phyloP scores from a whole-genome alignment of 2,329 filamentous ascomycete species.

The Alternaria alternata region DNA sequence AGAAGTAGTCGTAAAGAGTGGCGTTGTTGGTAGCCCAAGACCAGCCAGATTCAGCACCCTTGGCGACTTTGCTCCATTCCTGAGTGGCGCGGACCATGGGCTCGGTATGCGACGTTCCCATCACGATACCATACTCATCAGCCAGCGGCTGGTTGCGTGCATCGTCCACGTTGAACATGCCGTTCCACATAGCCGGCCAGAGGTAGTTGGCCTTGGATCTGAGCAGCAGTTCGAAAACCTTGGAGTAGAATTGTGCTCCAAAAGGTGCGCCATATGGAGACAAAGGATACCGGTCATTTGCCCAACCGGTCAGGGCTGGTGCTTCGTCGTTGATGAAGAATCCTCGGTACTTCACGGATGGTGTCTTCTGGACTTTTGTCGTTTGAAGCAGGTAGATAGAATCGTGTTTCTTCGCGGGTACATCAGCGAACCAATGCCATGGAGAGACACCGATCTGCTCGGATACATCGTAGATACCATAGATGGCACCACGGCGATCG shows the following conservation, averaged over 20 bases:
- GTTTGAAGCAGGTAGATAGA: conserved; percentile 64
- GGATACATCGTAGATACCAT: conserved; percentile 73
- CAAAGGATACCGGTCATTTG: conserved; percentile 62
- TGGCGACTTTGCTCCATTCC: conserved; percentile 57
- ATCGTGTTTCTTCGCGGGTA: conserved; percentile 60
- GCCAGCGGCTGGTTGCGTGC: conserved; percentile 72
- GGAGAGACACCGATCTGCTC: conserved; percentile 78
- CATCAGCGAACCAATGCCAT: conserved; percentile 75
- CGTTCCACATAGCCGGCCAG: conserved; percentile 76
- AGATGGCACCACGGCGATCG: conserved; percentile 73
- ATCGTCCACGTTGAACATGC: conserved; percentile 77
- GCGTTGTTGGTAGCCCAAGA: conserved; percentile 74
- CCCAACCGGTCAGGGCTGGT: conserved; percentile 72
- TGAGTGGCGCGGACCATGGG: conserved; percentile 70
- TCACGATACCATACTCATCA: conserved; percentile 76
- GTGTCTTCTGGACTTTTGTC: conserved; percentile 65
- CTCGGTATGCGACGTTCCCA: conserved; percentile 77
- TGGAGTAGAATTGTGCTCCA: conserved; percentile 71
- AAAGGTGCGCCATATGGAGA: conserved; percentile 54
- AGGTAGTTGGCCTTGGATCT: conserved; percentile 76
- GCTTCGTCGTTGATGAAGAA: conserved; percentile 77
- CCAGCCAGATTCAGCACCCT: conserved; percentile 65
- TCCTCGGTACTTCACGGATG: conserved; percentile 72
- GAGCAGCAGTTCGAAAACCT: conserved; percentile 75
- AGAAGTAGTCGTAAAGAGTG: conserved; percentile 73